A percentile compares a stretch with the other conserved stretches of the same genome.
These are phyloP conservation scores for Tieghemostelium lacteum DNA, from an alignment of 78 protist species.

Conservation along the genomic window DNA sequence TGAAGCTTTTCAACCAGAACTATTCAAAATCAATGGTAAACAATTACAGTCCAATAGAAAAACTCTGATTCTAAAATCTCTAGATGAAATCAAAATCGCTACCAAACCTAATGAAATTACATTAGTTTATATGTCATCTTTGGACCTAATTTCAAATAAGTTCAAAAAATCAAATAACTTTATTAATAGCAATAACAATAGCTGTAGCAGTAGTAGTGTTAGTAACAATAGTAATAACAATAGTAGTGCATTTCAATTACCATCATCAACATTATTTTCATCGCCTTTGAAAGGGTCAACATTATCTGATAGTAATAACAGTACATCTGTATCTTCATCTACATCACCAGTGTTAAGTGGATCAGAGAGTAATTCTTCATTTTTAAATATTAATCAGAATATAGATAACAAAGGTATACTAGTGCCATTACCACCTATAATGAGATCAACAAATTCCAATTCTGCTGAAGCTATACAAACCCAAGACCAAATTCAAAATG, in stretches of 20 bases:
- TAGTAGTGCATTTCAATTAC: too few species aligned
- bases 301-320: background rate
- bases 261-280: too few species aligned
- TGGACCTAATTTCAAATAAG: background rate
- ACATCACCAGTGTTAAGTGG: too few species aligned
- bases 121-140: background rate
- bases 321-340: background rate
- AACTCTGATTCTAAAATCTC: background rate
- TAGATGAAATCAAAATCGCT: background rate
- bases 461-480: too few species aligned
- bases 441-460: too few species aligned
- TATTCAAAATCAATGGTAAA: background rate
- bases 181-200: background rate
- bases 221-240: background rate
- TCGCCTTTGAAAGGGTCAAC: too few species aligned
- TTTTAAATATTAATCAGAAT: too few species aligned
- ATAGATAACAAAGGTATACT: too few species aligned
- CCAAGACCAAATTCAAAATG: too few species aligned
- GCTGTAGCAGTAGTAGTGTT: background rate
- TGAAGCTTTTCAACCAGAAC: background rate
- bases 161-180: too few species aligned
- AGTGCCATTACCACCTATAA: too few species aligned
- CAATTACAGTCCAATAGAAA: background rate
- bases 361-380: too few species aligned
- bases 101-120: background rate